Evolutionary conservation across 768 basidiomycete species (phyloP), one percentile per base, ranked within the genome.

Genomic region (Cystofilobasidium ferigula): DNA sequence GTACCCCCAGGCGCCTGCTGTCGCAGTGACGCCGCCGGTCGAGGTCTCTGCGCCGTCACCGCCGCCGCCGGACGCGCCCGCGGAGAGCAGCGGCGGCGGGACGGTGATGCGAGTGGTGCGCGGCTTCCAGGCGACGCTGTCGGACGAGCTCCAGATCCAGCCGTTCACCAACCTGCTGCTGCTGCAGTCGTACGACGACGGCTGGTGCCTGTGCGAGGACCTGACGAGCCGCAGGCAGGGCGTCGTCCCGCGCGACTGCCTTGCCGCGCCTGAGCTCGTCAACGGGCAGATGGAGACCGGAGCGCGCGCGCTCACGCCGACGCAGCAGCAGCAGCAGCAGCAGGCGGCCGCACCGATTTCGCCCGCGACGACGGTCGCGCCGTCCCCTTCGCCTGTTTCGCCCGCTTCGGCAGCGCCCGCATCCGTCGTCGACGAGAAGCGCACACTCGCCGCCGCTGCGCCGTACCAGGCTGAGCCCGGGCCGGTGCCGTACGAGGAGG

Each of bases 221-320:
- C 63, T 36, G 22, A 36, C 26, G 1, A 61, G 35, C 14, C 35
- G 38, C n/a, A 22, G 40, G 16, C 59, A 40, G 20, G 65, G 65
- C 12, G 60, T 67, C 18, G 65, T 67, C 38, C 65, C 65, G 24
- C 34, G 59, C 20, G 65, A 67, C 60, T 67, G 65, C 54, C 65
- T 67, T 22, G 58, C 59, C 40, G 57, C 54, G 24, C 60, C 58
- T 20, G 35, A 60, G 16, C 30, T 43, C 32, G 30, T 61, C 35
- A 51, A 62, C 61, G 35, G 48, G 6, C 45, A 42, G 47, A 38
- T 59, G 58, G 58, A 59, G 26, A 54, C 51, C 13, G 51, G 51
- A 26, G 30, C 26, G 13, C 51, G 51, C 4, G 51, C 51, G 28
- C 26, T 54, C 14, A 54, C 51, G 51, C 51, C 51, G 24, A 48